Evolutionary conservation across 2,329 filamentous ascomycete genomes (phyloP).

Genomic region (Hyphodiscus sp.): DNA sequence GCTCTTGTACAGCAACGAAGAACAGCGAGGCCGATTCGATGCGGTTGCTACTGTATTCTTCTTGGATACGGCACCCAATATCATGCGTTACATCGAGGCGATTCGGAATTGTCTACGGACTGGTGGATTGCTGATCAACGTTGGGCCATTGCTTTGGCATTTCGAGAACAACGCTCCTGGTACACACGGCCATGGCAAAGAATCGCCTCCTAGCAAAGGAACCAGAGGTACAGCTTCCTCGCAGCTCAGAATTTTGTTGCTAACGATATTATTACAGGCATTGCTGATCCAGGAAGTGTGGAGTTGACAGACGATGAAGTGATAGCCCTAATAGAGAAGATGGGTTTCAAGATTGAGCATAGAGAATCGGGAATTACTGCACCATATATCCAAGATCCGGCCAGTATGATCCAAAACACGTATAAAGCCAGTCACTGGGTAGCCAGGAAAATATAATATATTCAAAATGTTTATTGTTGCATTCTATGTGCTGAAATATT

Average conservation of each 20-base stretch:
- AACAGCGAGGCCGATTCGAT: conserved; percentile 60
- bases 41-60: conserved; percentile 91
- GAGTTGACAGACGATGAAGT: conserved; percentile 91
- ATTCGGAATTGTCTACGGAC: conserved; percentile 70
- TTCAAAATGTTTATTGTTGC: conserved; percentile 4
- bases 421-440: conserved; percentile 84
- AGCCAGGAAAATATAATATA: conserved; percentile 57
- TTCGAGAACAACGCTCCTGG: conserved; percentile 71
- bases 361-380: conserved; percentile 54
- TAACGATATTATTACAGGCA: conserved; percentile 43
- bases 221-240: conserved; percentile 32
- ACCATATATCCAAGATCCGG: conserved; percentile 80
- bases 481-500: not conserved
- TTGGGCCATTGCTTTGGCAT: conserved; percentile 92
- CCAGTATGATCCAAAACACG: conserved; percentile 79
- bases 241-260: not conserved
- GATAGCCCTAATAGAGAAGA: conserved; percentile 60
- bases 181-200: conserved; percentile 41
- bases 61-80: conserved; percentile 91
- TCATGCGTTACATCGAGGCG: conserved; percentile 83
- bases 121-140: conserved; percentile 79
- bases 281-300: conserved; percentile 83
- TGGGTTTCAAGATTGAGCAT: conserved; percentile 71
- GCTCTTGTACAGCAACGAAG: conserved; percentile 66
- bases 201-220: conserved; percentile 41